Evolutionary conservation across 768 basidiomycete species (phyloP), one percentile per base, ranked within the genome.

Genomic region (Coprinopsis marcescibilis): DNA sequence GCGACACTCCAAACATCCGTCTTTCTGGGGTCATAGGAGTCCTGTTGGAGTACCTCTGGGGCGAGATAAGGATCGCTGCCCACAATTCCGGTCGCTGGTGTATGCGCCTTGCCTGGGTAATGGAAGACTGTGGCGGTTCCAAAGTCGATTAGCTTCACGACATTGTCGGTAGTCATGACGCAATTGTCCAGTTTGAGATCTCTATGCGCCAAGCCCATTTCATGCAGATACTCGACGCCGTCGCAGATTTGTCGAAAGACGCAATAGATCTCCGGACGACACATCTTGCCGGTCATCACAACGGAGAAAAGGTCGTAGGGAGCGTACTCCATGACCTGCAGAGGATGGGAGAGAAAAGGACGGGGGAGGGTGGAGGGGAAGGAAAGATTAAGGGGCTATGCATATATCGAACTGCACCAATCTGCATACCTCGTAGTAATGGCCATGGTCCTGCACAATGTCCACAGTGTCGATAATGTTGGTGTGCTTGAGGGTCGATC

Each of bases 151-250:
- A 99, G 78, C 65, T 99, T 99, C 72, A 99, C 90, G 55, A 96
- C 79, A 60, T 97, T 92, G 60, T 85, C 76, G 2, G 72, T 72
- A n/a, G 89, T 95, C 90, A 99, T 96, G 70, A 99, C 96, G 65
- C 96, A 98, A 65, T 99, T 99, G 72, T 99, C 96, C 50, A 99
- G 86, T 67, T 99, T 99, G 68, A 99, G 81, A 66, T 99, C 96
- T 36, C 96, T 89, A 61, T 99, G 96, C 4, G 96, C 96, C 42
- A 98, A 84, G 21, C 96, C 96, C 72, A 98, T 83, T 54, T 89
- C 86, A 67, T 99, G 96, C 40, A 99, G 83, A 63, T 99, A 98
- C 65, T 95, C 89, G 52, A 99, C 95, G 46, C 96, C 96, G 57
- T 91, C 88, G 65, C 94, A 90, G 56, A 99, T 97, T 67, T 99